phyloP scores from a whole-genome alignment of 306 rosid genomes.

The Vigna angularis region DNA sequence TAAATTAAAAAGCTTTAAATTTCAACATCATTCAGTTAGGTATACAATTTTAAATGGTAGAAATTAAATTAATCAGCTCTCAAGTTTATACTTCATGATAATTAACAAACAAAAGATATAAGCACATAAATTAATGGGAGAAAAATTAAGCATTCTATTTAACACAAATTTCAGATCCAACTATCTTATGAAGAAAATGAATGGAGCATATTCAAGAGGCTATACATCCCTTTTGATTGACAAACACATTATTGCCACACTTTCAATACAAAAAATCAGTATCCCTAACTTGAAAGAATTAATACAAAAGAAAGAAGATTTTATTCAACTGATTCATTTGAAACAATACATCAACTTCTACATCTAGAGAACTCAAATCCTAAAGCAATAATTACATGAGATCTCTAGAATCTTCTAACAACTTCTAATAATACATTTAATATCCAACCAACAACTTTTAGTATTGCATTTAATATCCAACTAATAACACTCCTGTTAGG shows the following conservation, averaged over 20 bases:
- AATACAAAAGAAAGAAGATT: too few relatives aligned
- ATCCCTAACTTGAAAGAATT: too few relatives aligned
- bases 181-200: neutral
- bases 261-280: neutral
- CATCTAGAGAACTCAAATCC: too few relatives aligned
- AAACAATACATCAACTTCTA: too few relatives aligned
- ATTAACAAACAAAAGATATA: conserved; percentile 22
- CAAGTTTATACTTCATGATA: conserved; percentile 4
- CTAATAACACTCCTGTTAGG: too few relatives aligned
- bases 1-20: conserved; percentile 24
- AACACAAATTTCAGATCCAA: neutral
- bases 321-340: too few relatives aligned
- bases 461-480: too few relatives aligned
- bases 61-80: conserved; percentile 15
- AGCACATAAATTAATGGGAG: neutral
- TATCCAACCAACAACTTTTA: too few relatives aligned
- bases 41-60: conserved; percentile 11
- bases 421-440: too few relatives aligned
- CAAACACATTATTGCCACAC: conserved; percentile 18
- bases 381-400: too few relatives aligned
- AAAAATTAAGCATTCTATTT: neutral
- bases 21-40: conserved; percentile 30
- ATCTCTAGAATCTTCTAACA: too few relatives aligned
- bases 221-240: neutral
- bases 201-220: conserved; percentile 19